Evolutionary conservation across 306 rosid species (phyloP).

Genomic region (Lathyrus oleraceus): DNA sequence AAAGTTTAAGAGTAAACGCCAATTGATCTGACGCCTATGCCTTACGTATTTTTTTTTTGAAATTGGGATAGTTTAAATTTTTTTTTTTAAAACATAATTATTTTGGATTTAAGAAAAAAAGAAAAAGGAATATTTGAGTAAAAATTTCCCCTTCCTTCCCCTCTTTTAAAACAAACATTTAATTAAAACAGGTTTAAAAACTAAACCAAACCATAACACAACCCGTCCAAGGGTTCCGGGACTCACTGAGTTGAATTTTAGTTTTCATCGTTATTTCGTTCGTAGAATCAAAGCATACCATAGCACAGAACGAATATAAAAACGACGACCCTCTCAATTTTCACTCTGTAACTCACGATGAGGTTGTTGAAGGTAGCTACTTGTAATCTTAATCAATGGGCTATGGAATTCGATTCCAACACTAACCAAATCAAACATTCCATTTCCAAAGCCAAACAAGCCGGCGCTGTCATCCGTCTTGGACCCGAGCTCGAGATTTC

Average conservation of each 20-base stretch:
- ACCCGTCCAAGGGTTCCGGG: neutral
- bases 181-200: no score
- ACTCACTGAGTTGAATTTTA: neutral
- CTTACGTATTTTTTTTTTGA: no score
- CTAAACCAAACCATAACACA: no score
- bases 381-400: slow-evolving; percentile 97
- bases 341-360: slow-evolving; percentile 38
- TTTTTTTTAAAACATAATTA: no score
- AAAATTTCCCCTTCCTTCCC: no score
- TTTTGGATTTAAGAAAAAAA: no score
- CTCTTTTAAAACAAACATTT: no score
- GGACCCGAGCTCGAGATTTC: slow-evolving; percentile 97
- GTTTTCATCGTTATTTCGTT: slow-evolving; percentile 30
- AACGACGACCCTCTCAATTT: neutral
- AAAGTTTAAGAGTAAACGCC: no score
- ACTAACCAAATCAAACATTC: slow-evolving; percentile 69
- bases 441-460: slow-evolving; percentile 57
- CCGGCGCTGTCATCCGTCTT: slow-evolving; percentile 79
- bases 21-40: no score
- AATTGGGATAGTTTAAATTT: no score
- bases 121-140: no score
- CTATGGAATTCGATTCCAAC: slow-evolving; percentile 90
- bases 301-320: neutral
- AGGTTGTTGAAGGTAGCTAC: slow-evolving; percentile 90
- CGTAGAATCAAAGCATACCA: slow-evolving; percentile 37